Conservation (phyloP, 2,329 filamentous ascomycete species). For the Pseudocercospora eumusae region DNA sequence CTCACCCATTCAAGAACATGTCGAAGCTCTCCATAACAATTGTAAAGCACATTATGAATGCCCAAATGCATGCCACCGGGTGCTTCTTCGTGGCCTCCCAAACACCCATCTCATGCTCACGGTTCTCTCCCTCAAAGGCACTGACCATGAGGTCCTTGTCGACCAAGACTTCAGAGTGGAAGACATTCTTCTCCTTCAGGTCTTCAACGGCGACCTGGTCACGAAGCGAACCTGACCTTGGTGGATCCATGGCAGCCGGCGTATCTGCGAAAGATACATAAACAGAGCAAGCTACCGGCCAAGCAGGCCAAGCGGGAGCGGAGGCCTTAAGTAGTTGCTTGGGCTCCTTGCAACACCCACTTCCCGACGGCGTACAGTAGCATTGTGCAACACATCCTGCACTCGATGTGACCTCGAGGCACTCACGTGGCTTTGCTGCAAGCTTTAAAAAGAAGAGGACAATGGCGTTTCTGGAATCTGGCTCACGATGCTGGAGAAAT, state of each 20-base stretch:
- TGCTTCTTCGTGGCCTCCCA: constrained; percentile 51
- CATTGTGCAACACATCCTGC: not conserved
- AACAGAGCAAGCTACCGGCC: not conserved
- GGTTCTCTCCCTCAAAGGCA: constrained; percentile 58
- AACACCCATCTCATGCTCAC: constrained; percentile 51
- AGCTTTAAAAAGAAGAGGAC: not conserved
- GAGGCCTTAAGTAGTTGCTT: constrained; percentile 1
- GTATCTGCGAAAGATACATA: not conserved
- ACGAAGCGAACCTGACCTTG: not conserved
- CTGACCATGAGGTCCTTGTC: constrained; percentile 46
- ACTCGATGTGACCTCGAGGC: constrained; percentile 1
- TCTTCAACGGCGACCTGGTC: constrained; percentile 30
- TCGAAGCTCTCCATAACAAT: constrained; percentile 44
- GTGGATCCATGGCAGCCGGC: not conserved
- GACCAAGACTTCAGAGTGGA: constrained; percentile 41
- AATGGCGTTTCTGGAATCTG: constrained; percentile 4
- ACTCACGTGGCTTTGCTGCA: not conserved
- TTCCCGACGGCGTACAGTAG: not conserved
- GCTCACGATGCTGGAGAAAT: not conserved
- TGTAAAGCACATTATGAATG: constrained; percentile 52
- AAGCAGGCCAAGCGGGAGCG: not conserved
- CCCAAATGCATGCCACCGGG: constrained; percentile 54
- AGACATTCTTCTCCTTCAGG: constrained; percentile 48
- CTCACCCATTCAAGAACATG: constrained; percentile 32
- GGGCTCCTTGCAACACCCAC: constrained; percentile 1